Evolutionary conservation across 2,329 filamentous ascomycete species (phyloP).

Genomic region (Endoconidiophora laricicola): DNA sequence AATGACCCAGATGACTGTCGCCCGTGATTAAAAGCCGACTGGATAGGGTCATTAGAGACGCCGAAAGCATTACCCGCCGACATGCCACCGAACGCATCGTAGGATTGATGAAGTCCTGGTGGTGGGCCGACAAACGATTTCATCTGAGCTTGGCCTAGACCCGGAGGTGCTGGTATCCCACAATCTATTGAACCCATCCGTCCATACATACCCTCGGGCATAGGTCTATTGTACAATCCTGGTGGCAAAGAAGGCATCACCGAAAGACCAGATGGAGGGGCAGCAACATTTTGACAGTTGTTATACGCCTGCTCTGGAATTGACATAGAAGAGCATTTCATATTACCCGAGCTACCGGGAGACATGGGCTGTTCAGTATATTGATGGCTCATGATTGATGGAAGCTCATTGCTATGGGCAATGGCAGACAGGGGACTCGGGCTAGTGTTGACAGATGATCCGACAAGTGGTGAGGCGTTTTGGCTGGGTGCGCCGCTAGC

Average conservation of each 20-base stretch:
- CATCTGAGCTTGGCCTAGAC: slow-evolving; percentile 15
- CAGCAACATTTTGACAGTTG: slow-evolving; percentile 13
- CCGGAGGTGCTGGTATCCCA: slow-evolving; percentile 5
- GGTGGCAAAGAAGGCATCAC: slow-evolving; percentile 21
- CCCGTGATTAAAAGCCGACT: slow-evolving; percentile 38
- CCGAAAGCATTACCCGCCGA: slow-evolving; percentile 3
- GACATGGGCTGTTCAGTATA: slow-evolving; percentile 37
- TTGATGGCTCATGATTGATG: slow-evolving; percentile 14
- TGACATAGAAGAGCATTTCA: slow-evolving; percentile 35
- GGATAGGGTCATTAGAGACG: slow-evolving; percentile 4
- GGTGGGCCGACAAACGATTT: slow-evolving; percentile 26
- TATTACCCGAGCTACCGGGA: slow-evolving; percentile 37
- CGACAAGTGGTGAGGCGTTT: slow-evolving; percentile 40
- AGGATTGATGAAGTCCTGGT: slow-evolving; percentile 2
- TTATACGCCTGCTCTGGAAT: slow-evolving; percentile 23
- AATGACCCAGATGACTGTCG: slow-evolving; percentile 59
- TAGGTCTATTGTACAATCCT: slow-evolving; percentile 22
- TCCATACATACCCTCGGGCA: slow-evolving; percentile 10
- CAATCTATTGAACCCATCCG: slow-evolving; percentile 10
- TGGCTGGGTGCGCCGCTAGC: slow-evolving; percentile 38
- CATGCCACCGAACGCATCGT: slow-evolving; percentile 7
- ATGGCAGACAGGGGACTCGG: slow-evolving; percentile 39
- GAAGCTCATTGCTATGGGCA: neutral
- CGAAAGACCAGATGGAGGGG: slow-evolving; percentile 6
- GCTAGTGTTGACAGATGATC: slow-evolving; percentile 48